These are phyloP conservation scores for Cenchrus purpureus DNA, from an alignment of 176 grass and related monocot genomes.

Conservation along the genomic window DNA sequence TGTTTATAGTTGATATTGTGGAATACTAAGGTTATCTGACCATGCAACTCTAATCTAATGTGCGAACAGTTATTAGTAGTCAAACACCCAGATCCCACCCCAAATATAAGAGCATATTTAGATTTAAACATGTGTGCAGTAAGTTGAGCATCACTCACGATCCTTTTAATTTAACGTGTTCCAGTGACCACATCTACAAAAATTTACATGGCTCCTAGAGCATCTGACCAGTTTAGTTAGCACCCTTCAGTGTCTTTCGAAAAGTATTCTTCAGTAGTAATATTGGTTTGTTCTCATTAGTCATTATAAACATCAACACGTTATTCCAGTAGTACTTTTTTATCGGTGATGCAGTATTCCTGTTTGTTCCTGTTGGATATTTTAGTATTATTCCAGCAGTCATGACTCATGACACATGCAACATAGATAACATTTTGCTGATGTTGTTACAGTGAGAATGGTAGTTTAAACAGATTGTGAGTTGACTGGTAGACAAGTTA, in stretches of 20 bases:
- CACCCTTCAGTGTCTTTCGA: background rate
- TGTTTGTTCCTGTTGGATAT: background rate
- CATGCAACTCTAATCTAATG: too few relatives aligned
- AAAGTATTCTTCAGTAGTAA: too few relatives aligned
- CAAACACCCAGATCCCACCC: too few relatives aligned
- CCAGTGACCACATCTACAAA: background rate
- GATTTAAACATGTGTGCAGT: background rate
- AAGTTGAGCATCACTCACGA: background rate
- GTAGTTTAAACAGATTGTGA: background rate
- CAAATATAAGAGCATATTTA: background rate
- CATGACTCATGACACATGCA: background rate
- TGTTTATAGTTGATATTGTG: background rate
- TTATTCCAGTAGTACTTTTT: conserved; percentile 4
- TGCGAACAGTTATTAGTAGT: too few relatives aligned
- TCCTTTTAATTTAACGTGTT: background rate
- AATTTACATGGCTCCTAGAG: background rate
- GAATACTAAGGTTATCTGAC: background rate
- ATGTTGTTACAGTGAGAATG: background rate
- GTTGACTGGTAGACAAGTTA: conserved; percentile 2
- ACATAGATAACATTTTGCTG: background rate
- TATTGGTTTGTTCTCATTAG: background rate
- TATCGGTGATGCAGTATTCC: background rate
- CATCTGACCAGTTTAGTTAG: too few relatives aligned
- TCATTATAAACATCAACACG: background rate
- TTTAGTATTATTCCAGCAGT: conserved; percentile 2